Percentiles rank a stretch among this genome's conserved stretches.
phyloP scores from a whole-genome alignment of 352 stramenopile species.

The Globisporangium nunn region DNA sequence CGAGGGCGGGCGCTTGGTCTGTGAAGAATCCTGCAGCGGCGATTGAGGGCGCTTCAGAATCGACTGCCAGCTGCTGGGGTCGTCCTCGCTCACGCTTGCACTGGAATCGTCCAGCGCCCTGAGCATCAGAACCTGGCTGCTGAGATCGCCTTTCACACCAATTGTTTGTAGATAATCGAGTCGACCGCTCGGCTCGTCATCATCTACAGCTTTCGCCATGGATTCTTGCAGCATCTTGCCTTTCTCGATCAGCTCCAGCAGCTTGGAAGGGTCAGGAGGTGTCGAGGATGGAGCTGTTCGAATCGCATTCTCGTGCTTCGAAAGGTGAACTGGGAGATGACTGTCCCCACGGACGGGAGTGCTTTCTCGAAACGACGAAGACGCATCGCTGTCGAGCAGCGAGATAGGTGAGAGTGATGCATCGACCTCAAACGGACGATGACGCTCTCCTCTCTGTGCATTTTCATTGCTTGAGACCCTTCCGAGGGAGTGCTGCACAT shows the following conservation, averaged over 20 bases:
- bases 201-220: conserved; percentile 32
- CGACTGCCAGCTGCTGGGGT: conserved; percentile 10
- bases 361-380: conserved; percentile 1
- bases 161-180: not conserved
- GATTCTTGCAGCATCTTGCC: conserved; percentile 35
- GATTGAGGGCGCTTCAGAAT: conserved; percentile 5
- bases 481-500: not conserved
- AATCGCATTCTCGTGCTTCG: too few species aligned
- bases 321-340: not conserved
- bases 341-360: not conserved
- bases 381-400: conserved; percentile 7
- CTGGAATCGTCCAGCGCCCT: not conserved
- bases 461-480: not conserved
- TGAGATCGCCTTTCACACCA: not conserved
- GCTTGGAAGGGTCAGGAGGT: not conserved
- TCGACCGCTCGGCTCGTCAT: not conserved
- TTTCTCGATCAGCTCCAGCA: conserved; percentile 30
- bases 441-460: not conserved
- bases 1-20: too few species aligned
- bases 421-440: not conserved
- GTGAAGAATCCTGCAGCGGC: not conserved
- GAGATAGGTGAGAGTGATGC: conserved; percentile 2
- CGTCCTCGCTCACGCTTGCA: conserved; percentile 1
- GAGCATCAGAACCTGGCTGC: not conserved
- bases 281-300: not conserved